phyloP scores from a whole-genome alignment of 1,284 basidiomycete genomes.

The Meira nashicola region DNA sequence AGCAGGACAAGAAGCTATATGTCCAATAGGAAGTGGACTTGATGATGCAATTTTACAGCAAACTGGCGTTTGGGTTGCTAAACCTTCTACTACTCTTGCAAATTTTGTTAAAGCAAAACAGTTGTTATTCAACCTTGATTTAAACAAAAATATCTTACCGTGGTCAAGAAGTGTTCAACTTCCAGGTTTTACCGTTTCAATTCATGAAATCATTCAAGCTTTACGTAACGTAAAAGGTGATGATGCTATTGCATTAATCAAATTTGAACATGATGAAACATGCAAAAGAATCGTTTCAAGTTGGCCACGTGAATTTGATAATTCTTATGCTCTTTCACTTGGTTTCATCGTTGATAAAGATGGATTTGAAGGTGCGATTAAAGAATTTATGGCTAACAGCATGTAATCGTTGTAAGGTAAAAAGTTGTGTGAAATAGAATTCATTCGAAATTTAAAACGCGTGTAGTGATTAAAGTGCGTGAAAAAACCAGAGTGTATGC shows the following conservation, averaged over 20 bases:
- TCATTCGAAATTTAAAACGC: conserved; percentile 6
- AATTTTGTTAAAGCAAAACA: conserved; percentile 30
- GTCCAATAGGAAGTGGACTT: conserved; percentile 24
- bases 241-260: conserved; percentile 25
- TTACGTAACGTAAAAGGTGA: conserved; percentile 23
- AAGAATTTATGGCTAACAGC: conserved; percentile 23
- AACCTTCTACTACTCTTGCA: conserved; percentile 24
- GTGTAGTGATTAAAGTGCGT: no score
- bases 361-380: conserved; percentile 25
- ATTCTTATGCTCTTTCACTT: conserved; percentile 22
- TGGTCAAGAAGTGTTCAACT: conserved; percentile 23
- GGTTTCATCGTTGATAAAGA: conserved; percentile 33
- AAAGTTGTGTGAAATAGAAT: conserved; percentile 8
- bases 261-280: conserved; percentile 32
- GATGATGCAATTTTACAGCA: conserved; percentile 21
- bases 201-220: conserved; percentile 28
- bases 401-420: not conserved
- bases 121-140: conserved; percentile 12
- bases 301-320: conserved; percentile 28
- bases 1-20: conserved; percentile 21
- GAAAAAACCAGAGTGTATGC: no score
- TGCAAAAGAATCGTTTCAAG: conserved; percentile 27
- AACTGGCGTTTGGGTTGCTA: conserved; percentile 22
- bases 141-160: conserved; percentile 16
- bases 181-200: conserved; percentile 30